Conservation (phyloP, 2,329 filamentous ascomycete species). For the Beauveria caledonica region DNA sequence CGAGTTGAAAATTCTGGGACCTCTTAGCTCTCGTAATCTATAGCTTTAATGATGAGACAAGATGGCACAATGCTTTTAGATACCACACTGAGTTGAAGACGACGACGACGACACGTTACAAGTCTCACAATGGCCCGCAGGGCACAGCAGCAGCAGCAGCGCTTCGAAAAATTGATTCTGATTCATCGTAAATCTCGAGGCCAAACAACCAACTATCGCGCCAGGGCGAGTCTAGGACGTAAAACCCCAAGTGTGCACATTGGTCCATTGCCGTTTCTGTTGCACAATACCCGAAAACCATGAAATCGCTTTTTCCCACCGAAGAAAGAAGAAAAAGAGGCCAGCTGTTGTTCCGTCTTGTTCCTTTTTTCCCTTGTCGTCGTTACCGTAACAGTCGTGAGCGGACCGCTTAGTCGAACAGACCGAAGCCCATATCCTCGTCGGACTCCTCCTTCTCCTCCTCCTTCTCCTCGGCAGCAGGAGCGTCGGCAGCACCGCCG, state of each 20-base stretch:
- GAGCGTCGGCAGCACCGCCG: constrained; percentile 51
- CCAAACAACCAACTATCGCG: constrained; percentile 7
- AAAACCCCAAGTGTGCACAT: constrained; percentile 6
- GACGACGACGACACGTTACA: neutral
- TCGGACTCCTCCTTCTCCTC: constrained; percentile 58
- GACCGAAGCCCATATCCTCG: constrained; percentile 71
- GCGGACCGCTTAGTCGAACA: constrained; percentile 57
- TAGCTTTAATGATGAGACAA: neutral
- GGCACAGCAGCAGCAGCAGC: neutral
- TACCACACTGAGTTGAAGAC: neutral
- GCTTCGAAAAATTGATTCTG: constrained; percentile 3
- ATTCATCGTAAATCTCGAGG: constrained; percentile 4
- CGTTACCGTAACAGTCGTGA: constrained; percentile 21
- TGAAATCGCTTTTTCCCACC: constrained; percentile 25
- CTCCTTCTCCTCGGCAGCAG: constrained; percentile 46
- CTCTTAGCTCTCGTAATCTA: neutral
- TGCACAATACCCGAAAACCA: constrained; percentile 22
- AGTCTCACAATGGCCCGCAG: neutral
- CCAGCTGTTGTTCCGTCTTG: constrained; percentile 1
- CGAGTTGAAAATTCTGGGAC: neutral
- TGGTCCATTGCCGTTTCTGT: constrained; percentile 1
- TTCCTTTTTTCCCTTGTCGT: constrained; percentile 20
- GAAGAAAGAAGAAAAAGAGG: constrained; percentile 16
- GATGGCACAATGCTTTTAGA: neutral
- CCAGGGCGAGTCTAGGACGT: constrained; percentile 3